These are phyloP conservation scores for Tilletia horrida DNA, from an alignment of 1,284 basidiomycete species.

Conservation along the genomic window DNA sequence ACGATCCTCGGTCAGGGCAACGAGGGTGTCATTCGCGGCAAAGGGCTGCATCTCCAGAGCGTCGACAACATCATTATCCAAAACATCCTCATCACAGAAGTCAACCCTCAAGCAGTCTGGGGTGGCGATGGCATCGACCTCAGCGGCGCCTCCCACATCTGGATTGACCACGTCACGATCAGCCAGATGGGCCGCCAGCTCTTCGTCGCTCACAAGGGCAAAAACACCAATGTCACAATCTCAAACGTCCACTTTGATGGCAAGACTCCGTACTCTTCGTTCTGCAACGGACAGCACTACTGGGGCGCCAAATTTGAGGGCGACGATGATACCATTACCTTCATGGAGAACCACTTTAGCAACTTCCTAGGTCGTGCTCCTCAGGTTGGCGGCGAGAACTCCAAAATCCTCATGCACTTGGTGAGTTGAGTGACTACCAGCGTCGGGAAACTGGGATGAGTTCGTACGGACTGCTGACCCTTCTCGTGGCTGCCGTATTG, in stretches of 20 bases:
- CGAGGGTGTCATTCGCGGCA: constrained; percentile 49
- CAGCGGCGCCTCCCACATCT: constrained; percentile 31
- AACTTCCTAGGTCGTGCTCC: neutral
- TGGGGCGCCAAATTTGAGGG: constrained; percentile 24
- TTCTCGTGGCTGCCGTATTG: no score
- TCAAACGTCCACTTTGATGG: constrained; percentile 32
- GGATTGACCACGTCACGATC: constrained; percentile 45
- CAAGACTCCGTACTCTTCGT: constrained; percentile 29
- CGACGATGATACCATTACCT: neutral
- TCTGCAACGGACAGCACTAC: constrained; percentile 33
- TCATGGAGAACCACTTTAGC: neutral
- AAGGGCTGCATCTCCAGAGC: constrained; percentile 32
- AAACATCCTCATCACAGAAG: constrained; percentile 47
- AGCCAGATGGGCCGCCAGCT: constrained; percentile 31
- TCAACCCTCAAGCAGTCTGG: constrained; percentile 31
- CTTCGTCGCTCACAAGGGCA: constrained; percentile 28
- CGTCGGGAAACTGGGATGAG: no score
- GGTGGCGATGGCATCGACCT: constrained; percentile 46
- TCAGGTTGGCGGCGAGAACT: neutral
- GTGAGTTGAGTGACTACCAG: no score
- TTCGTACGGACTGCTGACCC: no score
- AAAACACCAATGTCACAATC: constrained; percentile 26
- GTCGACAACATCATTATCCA: constrained; percentile 55
- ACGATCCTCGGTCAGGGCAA: constrained; percentile 31
- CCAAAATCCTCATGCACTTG: neutral